These are phyloP conservation scores for Malus hybrid DNA, from an alignment of 331 rosid species.

Conservation along the genomic window DNA sequence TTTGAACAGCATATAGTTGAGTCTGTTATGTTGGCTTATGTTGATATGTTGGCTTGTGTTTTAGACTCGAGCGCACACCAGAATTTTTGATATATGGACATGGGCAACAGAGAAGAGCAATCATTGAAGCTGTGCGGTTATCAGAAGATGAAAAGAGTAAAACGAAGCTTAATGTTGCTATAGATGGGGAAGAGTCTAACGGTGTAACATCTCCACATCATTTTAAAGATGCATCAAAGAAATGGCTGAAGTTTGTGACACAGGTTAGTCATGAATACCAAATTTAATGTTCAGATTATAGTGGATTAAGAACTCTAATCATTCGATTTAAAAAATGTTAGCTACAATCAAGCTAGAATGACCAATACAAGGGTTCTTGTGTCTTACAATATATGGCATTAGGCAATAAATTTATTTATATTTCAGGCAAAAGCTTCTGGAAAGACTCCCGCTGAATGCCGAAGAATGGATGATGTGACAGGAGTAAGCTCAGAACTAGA, in stretches of 20 bases:
- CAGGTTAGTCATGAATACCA: constrained; percentile 46
- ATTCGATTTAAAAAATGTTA: background rate
- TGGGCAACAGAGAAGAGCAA: constrained; percentile 84
- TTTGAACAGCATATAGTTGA: background rate
- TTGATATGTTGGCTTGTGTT: constrained; percentile 5
- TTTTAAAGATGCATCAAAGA: constrained; percentile 75
- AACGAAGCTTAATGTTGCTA: constrained; percentile 24
- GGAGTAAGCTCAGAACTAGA: constrained; percentile 58
- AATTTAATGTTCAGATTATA: background rate
- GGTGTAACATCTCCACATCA: constrained; percentile 33
- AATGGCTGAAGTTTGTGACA: constrained; percentile 86
- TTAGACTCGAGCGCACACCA: constrained; percentile 76
- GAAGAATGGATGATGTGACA: constrained; percentile 55
- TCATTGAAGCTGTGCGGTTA: constrained; percentile 74
- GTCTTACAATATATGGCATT: background rate
- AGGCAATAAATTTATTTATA: constrained; percentile 10
- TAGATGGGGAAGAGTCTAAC: constrained; percentile 39
- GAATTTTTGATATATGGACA: constrained; percentile 92
- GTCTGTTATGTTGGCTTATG: background rate
- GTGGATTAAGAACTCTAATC: background rate
- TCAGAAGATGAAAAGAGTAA: constrained; percentile 41
- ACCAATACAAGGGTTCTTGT: background rate
- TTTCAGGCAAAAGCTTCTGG: constrained; percentile 94
- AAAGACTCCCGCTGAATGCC: constrained; percentile 50
- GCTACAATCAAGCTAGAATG: background rate